Evolutionary conservation across 2,329 filamentous ascomycete species (phyloP).

Genomic region (Arachnopeziza araneosa): DNA sequence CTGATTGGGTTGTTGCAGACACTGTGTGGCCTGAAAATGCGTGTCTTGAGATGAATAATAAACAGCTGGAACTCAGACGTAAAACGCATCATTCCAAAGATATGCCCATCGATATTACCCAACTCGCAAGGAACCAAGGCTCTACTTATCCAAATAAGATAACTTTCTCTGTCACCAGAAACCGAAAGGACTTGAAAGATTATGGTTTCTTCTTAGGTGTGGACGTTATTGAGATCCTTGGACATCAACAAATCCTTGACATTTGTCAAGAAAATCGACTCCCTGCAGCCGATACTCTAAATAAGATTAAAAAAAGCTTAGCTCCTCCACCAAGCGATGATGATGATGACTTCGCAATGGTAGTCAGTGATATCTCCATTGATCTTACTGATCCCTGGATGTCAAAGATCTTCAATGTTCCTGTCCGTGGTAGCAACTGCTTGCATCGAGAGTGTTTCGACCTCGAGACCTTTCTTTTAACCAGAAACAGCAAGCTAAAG

Average conservation of each 20-base stretch:
- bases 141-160: conserved; percentile 13
- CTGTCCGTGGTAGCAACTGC: conserved; percentile 66
- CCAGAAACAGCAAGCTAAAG: conserved; percentile 44
- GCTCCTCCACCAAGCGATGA: conserved; percentile 35
- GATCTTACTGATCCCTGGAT: conserved; percentile 65
- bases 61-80: conserved; percentile 52
- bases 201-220: conserved; percentile 59
- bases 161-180: conserved; percentile 19
- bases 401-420: conserved; percentile 57
- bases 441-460: conserved; percentile 86
- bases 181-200: conserved; percentile 29
- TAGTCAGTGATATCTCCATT: conserved; percentile 52
- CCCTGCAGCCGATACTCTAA: conserved; percentile 44
- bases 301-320: conserved; percentile 50
- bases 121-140: conserved; percentile 29
- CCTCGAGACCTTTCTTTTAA: conserved; percentile 71
- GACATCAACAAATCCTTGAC: conserved; percentile 39
- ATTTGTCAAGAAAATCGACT: conserved; percentile 36
- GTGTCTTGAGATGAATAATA: conserved; percentile 62
- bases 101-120: conserved; percentile 68
- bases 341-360: conserved; percentile 57
- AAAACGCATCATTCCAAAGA: conserved; percentile 72
- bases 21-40: conserved; percentile 67
- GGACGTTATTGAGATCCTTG: conserved; percentile 59
- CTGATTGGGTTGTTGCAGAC: conserved; percentile 57